These are phyloP conservation scores for Dendrothele bispora DNA, from an alignment of 768 basidiomycete genomes.

Conservation along the genomic window DNA sequence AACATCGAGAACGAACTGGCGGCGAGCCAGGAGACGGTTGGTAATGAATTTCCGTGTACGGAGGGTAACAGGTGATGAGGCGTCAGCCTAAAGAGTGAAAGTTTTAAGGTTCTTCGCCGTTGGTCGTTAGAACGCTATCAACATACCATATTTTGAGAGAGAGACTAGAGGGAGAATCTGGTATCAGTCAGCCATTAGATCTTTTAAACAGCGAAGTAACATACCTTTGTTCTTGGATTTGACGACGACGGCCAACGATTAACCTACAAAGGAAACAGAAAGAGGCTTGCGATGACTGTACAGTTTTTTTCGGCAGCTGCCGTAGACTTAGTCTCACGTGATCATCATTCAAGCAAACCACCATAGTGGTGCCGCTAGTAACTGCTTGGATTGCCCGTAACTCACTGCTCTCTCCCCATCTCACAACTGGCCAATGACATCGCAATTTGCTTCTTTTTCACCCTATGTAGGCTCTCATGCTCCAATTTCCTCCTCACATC, in stretches of 20 bases:
- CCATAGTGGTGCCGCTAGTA: no score
- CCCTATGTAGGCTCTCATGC: slow-evolving; percentile 48
- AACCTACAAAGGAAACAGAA: no score
- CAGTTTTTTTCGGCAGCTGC: background rate
- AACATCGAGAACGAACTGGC: slow-evolving; percentile 94
- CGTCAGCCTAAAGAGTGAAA: slow-evolving; percentile 62
- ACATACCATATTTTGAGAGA: no score
- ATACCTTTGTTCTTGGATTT: background rate
- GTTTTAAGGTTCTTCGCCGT: no score
- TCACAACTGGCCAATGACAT: no score
- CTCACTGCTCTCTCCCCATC: no score
- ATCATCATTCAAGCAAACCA: no score
- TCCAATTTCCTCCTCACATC: background rate
- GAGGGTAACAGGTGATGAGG: slow-evolving; percentile 85
- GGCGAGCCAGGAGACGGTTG: slow-evolving; percentile 94
- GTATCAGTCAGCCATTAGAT: background rate
- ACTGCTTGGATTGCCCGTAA: no score
- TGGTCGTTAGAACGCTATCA: no score
- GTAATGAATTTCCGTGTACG: slow-evolving; percentile 99
- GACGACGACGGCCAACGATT: no score
- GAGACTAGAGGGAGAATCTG: background rate
- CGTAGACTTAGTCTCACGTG: no score
- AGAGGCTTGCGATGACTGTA: no score
- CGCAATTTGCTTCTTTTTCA: slow-evolving; percentile 57
- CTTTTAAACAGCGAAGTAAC: background rate